Evolutionary conservation across 192 early-diverging fungal genomes (phyloP).

Genomic region (Coemansia sp.): DNA sequence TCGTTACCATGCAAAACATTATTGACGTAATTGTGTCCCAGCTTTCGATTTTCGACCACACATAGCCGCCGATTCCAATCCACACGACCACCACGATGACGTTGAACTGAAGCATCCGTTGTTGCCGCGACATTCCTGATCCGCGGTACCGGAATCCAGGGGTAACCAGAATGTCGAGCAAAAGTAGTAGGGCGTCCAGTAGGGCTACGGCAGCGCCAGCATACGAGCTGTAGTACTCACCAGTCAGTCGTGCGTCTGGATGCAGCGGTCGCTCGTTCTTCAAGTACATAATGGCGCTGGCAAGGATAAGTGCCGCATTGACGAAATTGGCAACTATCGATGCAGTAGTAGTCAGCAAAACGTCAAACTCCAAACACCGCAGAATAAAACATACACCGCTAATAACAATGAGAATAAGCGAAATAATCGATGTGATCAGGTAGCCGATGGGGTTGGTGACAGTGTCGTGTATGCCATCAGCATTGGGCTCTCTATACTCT

Average conservation of each 20-base stretch:
- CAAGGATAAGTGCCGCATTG: slow-evolving; percentile 42
- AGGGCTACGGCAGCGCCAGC: slow-evolving; percentile 44
- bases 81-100: slow-evolving; percentile 50
- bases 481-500: slow-evolving; percentile 14
- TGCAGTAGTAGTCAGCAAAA: slow-evolving; percentile 30
- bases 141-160: slow-evolving; percentile 53
- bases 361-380: slow-evolving; percentile 51
- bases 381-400: slow-evolving; percentile 50
- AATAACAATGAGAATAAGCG: slow-evolving; percentile 40
- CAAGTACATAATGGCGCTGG: slow-evolving; percentile 44
- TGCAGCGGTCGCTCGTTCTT: slow-evolving; percentile 39
- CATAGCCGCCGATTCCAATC: slow-evolving; percentile 53
- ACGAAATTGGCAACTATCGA: slow-evolving; percentile 43
- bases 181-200: slow-evolving; percentile 39
- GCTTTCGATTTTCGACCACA: slow-evolving; percentile 50
- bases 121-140: slow-evolving; percentile 52
- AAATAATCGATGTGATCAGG: slow-evolving; percentile 38
- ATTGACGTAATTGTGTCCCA: slow-evolving; percentile 46
- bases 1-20: slow-evolving; percentile 53
- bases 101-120: slow-evolving; percentile 53
- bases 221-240: slow-evolving; percentile 52
- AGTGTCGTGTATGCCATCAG: slow-evolving; percentile 11
- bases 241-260: slow-evolving; percentile 40
- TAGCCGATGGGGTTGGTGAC: slow-evolving; percentile 46
- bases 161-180: slow-evolving; percentile 39